Conservation (phyloP, 106 monocot genomes). For the Acorus gramineus region DNA sequence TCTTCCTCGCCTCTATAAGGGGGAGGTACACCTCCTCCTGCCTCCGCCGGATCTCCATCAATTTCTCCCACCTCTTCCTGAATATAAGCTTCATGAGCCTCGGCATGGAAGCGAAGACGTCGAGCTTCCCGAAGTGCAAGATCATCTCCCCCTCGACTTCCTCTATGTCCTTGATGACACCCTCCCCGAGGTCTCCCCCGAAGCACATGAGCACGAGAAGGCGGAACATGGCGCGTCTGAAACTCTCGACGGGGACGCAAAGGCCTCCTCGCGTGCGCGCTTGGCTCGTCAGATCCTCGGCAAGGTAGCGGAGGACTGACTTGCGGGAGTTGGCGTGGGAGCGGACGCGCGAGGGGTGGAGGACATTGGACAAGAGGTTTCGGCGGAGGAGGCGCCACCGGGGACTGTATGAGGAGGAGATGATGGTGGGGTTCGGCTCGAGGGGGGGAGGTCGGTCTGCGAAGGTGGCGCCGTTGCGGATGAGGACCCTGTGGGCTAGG, state of each 20-base stretch:
- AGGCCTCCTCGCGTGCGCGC: not conserved
- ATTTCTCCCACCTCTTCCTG: not conserved
- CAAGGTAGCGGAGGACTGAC: not conserved
- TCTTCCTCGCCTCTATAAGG: slow-evolving; percentile 4
- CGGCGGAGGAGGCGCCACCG: slow-evolving; percentile 21
- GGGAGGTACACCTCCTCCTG: slow-evolving; percentile 7
- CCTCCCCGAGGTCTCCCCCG: slow-evolving; percentile 12
- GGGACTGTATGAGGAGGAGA: slow-evolving; percentile 12
- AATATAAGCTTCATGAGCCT: slow-evolving; percentile 5
- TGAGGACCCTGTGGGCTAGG: slow-evolving; percentile 2
- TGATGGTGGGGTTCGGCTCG: slow-evolving; percentile 5
- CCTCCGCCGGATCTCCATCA: not conserved
- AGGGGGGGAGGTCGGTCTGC: not conserved
- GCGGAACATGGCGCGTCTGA: slow-evolving; percentile 14
- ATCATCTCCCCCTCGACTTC: not conserved
- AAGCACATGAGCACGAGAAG: slow-evolving; percentile 15
- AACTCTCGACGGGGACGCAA: not conserved
- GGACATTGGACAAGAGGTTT: slow-evolving; percentile 9
- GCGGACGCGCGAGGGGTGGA: slow-evolving; percentile 3
- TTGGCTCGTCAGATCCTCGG: not conserved
- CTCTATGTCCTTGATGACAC: not conserved
- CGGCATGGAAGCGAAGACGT: slow-evolving; percentile 6
- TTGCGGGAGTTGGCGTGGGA: not conserved
- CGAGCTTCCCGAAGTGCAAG: not conserved
- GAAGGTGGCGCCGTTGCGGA: slow-evolving; percentile 6